A percentile compares a stretch with the other conserved stretches of the same genome.
Conservation (phyloP, 192 early-diverging fungal species). For the Gamsiella multidivaricata region DNA sequence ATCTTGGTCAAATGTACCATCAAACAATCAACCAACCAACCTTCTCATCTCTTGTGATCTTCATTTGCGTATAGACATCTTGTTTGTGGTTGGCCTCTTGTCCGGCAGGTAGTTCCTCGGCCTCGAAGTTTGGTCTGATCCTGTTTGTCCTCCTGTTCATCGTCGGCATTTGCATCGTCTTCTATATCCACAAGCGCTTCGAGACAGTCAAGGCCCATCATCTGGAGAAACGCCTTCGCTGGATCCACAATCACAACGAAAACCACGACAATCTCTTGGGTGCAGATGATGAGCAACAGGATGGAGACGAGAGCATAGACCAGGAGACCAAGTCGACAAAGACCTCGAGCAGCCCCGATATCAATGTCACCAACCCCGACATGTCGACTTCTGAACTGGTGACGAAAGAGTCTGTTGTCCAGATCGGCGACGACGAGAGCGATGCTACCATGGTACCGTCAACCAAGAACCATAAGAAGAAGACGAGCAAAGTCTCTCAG, state of each 20-base stretch:
- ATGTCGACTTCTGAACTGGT: slow-evolving; percentile 26
- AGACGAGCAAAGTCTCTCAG: slow-evolving; percentile 17
- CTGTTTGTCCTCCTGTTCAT: slow-evolving; percentile 31
- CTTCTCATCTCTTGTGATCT: not conserved
- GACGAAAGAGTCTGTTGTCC: slow-evolving; percentile 23
- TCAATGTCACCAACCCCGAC: not conserved
- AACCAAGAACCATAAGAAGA: not conserved
- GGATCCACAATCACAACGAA: slow-evolving; percentile 45
- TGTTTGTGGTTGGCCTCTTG: slow-evolving; percentile 45
- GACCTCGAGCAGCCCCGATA: not conserved
- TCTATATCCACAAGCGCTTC: slow-evolving; percentile 31
- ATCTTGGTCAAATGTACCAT: not conserved
- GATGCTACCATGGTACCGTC: not conserved
- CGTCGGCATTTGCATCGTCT: slow-evolving; percentile 32
- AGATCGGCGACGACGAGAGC: slow-evolving; percentile 1
- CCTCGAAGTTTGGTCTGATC: slow-evolving; percentile 40
- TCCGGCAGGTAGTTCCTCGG: slow-evolving; percentile 32
- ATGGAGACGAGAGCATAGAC: not conserved
- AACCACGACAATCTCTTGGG: slow-evolving; percentile 21
- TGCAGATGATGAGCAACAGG: slow-evolving; percentile 6
- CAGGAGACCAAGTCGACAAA: not conserved
- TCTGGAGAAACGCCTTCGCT: slow-evolving; percentile 40
- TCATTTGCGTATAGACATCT: slow-evolving; percentile 6
- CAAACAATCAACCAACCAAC: not conserved
- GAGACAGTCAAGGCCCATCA: slow-evolving; percentile 38